Evolutionary conservation across 352 stramenopile species (phyloP).

Genomic region (Pythium angustatum): DNA sequence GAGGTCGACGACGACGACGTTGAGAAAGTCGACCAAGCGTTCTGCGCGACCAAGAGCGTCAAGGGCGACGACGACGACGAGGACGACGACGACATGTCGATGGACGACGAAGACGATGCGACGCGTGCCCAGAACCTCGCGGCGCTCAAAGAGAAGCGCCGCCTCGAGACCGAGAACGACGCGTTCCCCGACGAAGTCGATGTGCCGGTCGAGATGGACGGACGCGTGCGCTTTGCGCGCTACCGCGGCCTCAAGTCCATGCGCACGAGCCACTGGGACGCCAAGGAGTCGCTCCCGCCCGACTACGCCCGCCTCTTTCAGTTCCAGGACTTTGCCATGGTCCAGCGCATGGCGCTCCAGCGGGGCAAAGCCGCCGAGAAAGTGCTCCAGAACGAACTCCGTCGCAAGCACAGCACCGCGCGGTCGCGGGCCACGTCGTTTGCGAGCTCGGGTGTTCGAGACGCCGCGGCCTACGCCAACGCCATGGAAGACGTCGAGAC

Average conservation of each 20-base stretch:
- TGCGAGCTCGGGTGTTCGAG: too few relatives aligned
- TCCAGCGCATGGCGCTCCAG: conserved; percentile 89
- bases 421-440: conserved; percentile 62
- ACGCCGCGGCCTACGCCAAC: conserved; percentile 31
- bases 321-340: conserved; percentile 94
- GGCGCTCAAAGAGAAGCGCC: conserved; percentile 78
- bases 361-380: conserved; percentile 74
- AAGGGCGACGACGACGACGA: conserved; percentile 50
- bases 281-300: conserved; percentile 97
- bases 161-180: conserved; percentile 91
- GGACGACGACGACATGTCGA: conserved; percentile 77
- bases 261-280: conserved; percentile 96
- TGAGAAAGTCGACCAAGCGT: conserved; percentile 72
- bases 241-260: conserved; percentile 98
- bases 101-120: conserved; percentile 70
- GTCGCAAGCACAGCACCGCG: conserved; percentile 49
- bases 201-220: conserved; percentile 53
- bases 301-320: conserved; percentile 98
- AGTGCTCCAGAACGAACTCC: conserved; percentile 64
- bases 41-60: conserved; percentile 72
- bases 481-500: conserved; percentile 78
- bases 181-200: conserved; percentile 96
- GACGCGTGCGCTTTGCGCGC: conserved; percentile 74
- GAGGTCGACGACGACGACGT: conserved; percentile 45
- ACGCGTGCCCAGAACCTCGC: conserved; percentile 37